Evolutionary conservation across 345 rosid genomes (phyloP).

Genomic region (Sapria himalayana): DNA sequence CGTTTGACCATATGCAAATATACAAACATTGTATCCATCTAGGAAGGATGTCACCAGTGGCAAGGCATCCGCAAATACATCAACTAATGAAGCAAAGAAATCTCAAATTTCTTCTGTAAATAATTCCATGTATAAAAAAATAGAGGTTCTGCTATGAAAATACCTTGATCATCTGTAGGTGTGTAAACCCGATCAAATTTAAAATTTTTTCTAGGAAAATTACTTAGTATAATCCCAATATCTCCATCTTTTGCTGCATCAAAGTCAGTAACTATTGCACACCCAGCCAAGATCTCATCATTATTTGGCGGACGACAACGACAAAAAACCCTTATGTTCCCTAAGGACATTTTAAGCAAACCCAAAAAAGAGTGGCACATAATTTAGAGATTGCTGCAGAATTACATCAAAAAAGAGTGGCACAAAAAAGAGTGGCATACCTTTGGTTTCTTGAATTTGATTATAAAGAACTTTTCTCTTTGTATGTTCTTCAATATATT

Average conservation of each 20-base stretch:
- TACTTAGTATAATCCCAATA: conserved; percentile 46
- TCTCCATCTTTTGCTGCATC: conserved; percentile 81
- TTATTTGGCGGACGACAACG: conserved; percentile 77
- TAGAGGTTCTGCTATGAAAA: background rate
- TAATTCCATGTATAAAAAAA: conserved; percentile 2
- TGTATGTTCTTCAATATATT: conserved; percentile 62
- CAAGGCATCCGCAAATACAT: conserved; percentile 80
- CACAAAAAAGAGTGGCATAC: conserved; percentile 11
- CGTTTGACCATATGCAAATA: conserved; percentile 95
- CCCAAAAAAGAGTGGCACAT: conserved; percentile 3
- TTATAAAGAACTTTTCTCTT: conserved; percentile 83
- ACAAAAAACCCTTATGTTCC: conserved; percentile 88
- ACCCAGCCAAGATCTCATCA: conserved; percentile 39
- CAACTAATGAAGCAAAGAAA: conserved; percentile 26
- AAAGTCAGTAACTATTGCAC: conserved; percentile 48
- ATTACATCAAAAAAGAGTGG: conserved; percentile 3
- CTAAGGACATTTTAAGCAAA: conserved; percentile 19
- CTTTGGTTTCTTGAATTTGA: conserved; percentile 79
- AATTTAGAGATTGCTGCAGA: conserved; percentile 2
- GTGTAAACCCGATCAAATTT: conserved; percentile 77
- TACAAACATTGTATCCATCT: conserved; percentile 94
- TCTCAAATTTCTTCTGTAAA: no score
- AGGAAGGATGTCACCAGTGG: conserved; percentile 76
- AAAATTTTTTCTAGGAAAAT: conserved; percentile 40
- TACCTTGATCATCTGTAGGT: conserved; percentile 88